Base-by-base conservation (phyloP, 495 filamentous ascomycete genomes). In the Penicillium canariense region DNA sequence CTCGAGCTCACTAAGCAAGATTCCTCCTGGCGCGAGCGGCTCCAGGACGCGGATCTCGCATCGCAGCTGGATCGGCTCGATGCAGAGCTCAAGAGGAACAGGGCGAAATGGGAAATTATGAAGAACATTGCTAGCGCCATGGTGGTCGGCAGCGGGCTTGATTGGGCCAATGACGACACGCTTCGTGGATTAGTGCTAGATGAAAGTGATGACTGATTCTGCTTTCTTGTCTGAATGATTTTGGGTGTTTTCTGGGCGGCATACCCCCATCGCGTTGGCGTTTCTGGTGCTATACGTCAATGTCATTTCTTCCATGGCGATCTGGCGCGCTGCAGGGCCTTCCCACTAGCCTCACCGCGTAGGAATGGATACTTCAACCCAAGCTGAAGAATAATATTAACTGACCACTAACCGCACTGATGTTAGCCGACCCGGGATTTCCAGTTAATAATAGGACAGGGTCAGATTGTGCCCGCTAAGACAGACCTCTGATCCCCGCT, bases 101-200 rank as follows among this genome's bases (percentile, higher is more conserved):
- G 79, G 56, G 80, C 83, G 39, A 72, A 75, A 59, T 89, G 87
- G 86, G 83, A 83, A 47, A 80, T 84, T 32, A 82, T 93, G 72
- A 91, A 92, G 70, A 86, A 79, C 34, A 80, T 89, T 23, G 78
- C 86, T 11, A 87, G 85, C 50, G 88, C 83, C 4, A 77, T 89
- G 32, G 80, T 96, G 28, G 89, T 86, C 20, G 89, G 87, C 6
- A 96, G 91, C 67, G 91, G 91, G 38, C 71, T 94, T 30, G 82
- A 96, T 58, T 96, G 91, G 91, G 84, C 81, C 18, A 75, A 82
- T 42, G 84, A 96, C 68, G 80, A 84, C 35, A 76, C 73, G 48
- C 74, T 96, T 50, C 73, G 83, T 54, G 83, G 81, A 43, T 73
- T 94, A 55, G 91, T 96, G 18, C 74, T 96, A 50, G 88, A 92